phyloP scores from a whole-genome alignment of 805 yeast species.

The Kluyveromyces aestuarii region DNA sequence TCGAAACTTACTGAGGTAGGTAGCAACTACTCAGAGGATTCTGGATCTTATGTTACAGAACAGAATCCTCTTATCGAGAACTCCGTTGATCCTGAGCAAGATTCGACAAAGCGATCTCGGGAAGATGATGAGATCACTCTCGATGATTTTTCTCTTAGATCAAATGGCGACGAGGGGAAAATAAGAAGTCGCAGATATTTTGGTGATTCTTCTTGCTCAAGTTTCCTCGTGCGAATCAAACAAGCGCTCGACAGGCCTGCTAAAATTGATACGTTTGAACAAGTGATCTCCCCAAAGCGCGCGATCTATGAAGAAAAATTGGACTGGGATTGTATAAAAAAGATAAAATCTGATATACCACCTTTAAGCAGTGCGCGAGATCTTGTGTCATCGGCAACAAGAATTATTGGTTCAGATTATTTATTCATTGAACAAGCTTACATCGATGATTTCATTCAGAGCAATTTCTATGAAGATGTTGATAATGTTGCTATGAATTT shows the following conservation, averaged over 20 bases:
- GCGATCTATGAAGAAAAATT: not conserved
- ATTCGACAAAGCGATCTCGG: not conserved
- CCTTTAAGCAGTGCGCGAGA: slow-evolving; percentile 8
- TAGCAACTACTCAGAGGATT: slow-evolving; percentile 1
- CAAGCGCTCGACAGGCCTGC: slow-evolving; percentile 7
- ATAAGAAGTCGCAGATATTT: slow-evolving; percentile 1
- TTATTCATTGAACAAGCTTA: slow-evolving; percentile 12
- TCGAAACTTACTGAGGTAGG: not conserved
- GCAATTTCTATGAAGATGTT: slow-evolving; percentile 4
- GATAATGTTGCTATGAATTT: not conserved
- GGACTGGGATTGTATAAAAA: not conserved
- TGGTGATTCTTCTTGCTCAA: slow-evolving; percentile 12
- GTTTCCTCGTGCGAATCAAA: slow-evolving; percentile 8
- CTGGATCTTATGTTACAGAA: not conserved
- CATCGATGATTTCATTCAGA: slow-evolving; percentile 2
- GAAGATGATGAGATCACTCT: not conserved
- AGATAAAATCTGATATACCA: slow-evolving; percentile 5
- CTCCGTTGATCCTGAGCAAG: slow-evolving; percentile 1
- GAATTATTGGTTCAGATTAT: slow-evolving; percentile 14
- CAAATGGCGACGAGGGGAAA: not conserved
- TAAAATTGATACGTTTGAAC: not conserved
- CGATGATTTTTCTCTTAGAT: not conserved
- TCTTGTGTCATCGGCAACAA: slow-evolving; percentile 7
- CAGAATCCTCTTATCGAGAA: slow-evolving; percentile 8
- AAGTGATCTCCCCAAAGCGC: not conserved